A percentile compares a stretch with the other conserved stretches of the same genome.
These are phyloP conservation scores for Neofusicoccum parvum DNA, from an alignment of 2,329 filamentous ascomycete genomes.

Conservation along the genomic window DNA sequence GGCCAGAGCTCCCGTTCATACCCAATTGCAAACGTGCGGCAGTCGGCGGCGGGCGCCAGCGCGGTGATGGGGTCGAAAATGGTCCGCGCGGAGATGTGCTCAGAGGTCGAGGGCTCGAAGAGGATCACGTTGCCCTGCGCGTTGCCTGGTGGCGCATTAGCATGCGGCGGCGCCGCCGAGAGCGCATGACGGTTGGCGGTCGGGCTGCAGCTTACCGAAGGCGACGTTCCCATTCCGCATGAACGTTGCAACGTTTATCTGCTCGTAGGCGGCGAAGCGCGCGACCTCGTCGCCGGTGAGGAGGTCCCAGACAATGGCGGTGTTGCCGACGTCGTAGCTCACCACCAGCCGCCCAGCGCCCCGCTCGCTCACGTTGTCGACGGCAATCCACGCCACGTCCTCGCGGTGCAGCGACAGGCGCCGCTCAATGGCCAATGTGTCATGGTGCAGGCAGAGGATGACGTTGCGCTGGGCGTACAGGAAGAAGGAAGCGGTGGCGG, in stretches of 20 bases:
- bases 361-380: slow-evolving; percentile 87
- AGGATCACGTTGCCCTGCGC: slow-evolving; percentile 89
- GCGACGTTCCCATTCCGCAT: slow-evolving; percentile 97
- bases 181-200: background rate
- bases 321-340: slow-evolving; percentile 89
- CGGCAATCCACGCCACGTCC: slow-evolving; percentile 79
- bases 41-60: slow-evolving; percentile 84
- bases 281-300: slow-evolving; percentile 88
- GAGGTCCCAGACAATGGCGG: slow-evolving; percentile 95
- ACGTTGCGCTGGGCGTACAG: slow-evolving; percentile 82
- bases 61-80: slow-evolving; percentile 96
- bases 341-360: slow-evolving; percentile 85
- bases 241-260: slow-evolving; percentile 83
- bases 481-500: slow-evolving; percentile 87
- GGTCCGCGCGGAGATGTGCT: slow-evolving; percentile 87
- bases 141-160: slow-evolving; percentile 65
- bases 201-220: slow-evolving; percentile 69
- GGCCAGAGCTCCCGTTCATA: slow-evolving; percentile 46
- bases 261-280: slow-evolving; percentile 89
- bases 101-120: slow-evolving; percentile 89
- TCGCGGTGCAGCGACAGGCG: slow-evolving; percentile 82
- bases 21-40: slow-evolving; percentile 95
- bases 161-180: background rate
- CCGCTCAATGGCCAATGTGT: slow-evolving; percentile 85
- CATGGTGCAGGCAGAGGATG: slow-evolving; percentile 87